Evolutionary conservation across 176 grass and related monocot species (phyloP).

Genomic region (Leersia perrieri): DNA sequence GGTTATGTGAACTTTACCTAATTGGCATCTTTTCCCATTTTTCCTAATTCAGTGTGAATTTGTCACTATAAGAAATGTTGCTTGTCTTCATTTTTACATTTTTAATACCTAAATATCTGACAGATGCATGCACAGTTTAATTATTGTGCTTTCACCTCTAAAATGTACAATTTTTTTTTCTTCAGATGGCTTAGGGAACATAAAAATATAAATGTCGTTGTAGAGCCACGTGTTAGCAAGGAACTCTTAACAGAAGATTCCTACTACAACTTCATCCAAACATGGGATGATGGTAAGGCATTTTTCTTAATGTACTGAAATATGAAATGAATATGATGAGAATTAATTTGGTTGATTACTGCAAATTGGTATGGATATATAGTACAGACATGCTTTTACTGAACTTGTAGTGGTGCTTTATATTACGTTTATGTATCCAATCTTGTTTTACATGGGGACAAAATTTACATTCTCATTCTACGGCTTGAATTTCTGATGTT

Average conservation of each 20-base stretch:
- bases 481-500: neutral
- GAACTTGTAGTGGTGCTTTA: conserved; percentile 1
- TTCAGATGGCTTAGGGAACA: conserved; percentile 83
- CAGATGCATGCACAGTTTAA: conserved; percentile 7
- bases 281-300: conserved; percentile 87
- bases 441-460: neutral
- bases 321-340: neutral
- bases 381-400: neutral
- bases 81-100: neutral
- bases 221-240: conserved; percentile 78
- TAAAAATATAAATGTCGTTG: conserved; percentile 82
- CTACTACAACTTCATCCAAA: conserved; percentile 66
- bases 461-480: neutral
- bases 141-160: neutral
- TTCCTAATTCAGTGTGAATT: neutral
- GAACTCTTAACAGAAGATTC: conserved; percentile 67
- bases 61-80: neutral
- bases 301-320: conserved; percentile 7
- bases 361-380: neutral
- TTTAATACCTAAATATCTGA: neutral
- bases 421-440: neutral
- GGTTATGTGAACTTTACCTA: neutral
- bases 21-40: neutral
- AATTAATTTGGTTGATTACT: neutral
- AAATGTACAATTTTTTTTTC: conserved; percentile 21